phyloP scores from a whole-genome alignment of 768 basidiomycete genomes.

The Suillus occidentalis region DNA sequence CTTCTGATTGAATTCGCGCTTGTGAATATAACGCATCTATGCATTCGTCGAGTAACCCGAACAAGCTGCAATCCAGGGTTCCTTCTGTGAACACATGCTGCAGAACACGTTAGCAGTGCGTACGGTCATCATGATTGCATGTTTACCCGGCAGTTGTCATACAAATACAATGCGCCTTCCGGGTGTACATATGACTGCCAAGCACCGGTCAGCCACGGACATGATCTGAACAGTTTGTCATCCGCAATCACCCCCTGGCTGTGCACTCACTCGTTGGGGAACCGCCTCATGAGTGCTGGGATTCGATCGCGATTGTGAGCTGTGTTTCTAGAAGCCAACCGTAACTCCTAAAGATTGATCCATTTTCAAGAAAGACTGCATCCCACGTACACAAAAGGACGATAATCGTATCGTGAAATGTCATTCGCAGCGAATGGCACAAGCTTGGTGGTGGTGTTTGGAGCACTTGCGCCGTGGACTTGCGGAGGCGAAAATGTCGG shows the following conservation, averaged over 20 bases:
- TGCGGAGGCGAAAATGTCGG: not conserved
- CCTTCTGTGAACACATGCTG: not conserved
- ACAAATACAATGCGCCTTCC: not conserved
- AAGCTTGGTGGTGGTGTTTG: not conserved
- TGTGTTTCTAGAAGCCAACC: not conserved
- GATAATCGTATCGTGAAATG: not conserved
- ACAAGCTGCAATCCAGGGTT: not conserved
- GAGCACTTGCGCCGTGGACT: no score
- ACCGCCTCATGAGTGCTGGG: not conserved
- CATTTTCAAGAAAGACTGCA: not conserved
- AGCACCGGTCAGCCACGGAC: not conserved
- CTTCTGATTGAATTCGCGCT: not conserved
- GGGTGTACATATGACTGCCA: not conserved
- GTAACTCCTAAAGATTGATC: not conserved
- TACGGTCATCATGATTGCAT: not conserved
- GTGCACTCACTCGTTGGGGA: not conserved
- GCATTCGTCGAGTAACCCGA: not conserved
- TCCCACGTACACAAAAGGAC: not conserved
- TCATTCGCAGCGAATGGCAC: not conserved
- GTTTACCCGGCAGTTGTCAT: not conserved
- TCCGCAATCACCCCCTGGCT: not conserved
- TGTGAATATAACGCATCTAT: not conserved
- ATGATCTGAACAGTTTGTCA: not conserved
- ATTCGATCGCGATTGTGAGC: not conserved
- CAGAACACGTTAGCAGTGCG: not conserved